Evolutionary conservation across 2,329 filamentous ascomycete species (phyloP).

Genomic region (Karstenula rhodostoma): DNA sequence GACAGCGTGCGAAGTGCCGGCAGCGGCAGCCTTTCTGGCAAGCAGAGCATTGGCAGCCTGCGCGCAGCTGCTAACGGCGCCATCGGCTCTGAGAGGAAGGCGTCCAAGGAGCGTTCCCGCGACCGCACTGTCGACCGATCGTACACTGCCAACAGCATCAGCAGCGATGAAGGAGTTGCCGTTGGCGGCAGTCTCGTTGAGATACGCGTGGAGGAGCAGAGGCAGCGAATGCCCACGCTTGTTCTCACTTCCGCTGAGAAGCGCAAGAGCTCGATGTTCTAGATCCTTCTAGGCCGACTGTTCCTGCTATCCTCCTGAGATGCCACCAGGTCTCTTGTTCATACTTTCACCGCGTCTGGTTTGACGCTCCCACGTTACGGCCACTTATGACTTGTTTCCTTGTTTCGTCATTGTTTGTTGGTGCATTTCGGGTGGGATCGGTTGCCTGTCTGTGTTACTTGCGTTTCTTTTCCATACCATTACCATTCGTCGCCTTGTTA

Average conservation of each 20-base stretch:
- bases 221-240: constrained; percentile 76
- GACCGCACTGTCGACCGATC: constrained; percentile 50
- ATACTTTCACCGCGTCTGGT: constrained; percentile 43
- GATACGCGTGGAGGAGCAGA: constrained; percentile 61
- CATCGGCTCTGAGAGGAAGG: constrained; percentile 86
- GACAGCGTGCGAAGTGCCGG: constrained; percentile 65
- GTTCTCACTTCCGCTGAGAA: constrained; percentile 90
- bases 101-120: constrained; percentile 48
- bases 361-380: constrained; percentile 41
- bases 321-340: constrained; percentile 39
- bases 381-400: constrained; percentile 46
- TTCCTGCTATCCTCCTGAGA: constrained; percentile 20
- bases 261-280: constrained; percentile 77
- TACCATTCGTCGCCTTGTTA: constrained; percentile 42
- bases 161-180: constrained; percentile 66
- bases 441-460: constrained; percentile 27
- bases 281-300: constrained; percentile 36
- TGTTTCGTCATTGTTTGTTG: constrained; percentile 26
- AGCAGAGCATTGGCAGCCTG: constrained; percentile 75
- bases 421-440: constrained; percentile 37
- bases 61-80: constrained; percentile 82
- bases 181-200: constrained; percentile 65
- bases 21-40: constrained; percentile 82
- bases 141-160: constrained; percentile 69
- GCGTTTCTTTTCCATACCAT: constrained; percentile 30